These are phyloP conservation scores for Bryoerythrophyllum caledonicum DNA, from an alignment of 225 moss, liverwort and hornwort species.

Conservation along the genomic window DNA sequence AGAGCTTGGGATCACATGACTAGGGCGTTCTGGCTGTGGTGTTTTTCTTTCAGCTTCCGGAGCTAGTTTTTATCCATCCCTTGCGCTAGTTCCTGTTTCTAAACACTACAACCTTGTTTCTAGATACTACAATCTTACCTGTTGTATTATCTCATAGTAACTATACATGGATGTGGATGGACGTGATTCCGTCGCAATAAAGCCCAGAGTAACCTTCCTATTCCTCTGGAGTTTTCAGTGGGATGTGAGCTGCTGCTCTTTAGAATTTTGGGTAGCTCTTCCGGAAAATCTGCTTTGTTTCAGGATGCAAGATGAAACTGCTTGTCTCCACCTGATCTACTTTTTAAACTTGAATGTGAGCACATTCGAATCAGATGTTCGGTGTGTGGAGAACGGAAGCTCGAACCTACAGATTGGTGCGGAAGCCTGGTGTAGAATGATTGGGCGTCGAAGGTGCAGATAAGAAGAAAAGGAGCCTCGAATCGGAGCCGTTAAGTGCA, in stretches of 20 bases:
- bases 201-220: constrained; percentile 8
- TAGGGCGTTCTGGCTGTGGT: neutral
- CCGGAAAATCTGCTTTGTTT: neutral
- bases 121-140: neutral
- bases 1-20: constrained; percentile 31
- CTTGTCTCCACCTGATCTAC: neutral
- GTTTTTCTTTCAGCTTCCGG: constrained; percentile 18
- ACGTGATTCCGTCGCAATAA: constrained; percentile 31
- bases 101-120: constrained; percentile 2
- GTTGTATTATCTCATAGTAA: neutral
- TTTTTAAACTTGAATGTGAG: neutral
- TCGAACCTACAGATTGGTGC: neutral
- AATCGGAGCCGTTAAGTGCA: constrained; percentile 23
- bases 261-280: neutral
- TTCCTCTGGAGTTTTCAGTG: constrained; percentile 10
- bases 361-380: neutral
- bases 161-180: constrained; percentile 12
- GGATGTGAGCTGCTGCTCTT: neutral
- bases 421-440: constrained; percentile 18
- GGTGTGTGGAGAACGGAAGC: neutral
- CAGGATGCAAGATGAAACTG: constrained; percentile 6
- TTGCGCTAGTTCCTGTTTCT: constrained; percentile 14
- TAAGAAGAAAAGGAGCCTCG: constrained; percentile 16
- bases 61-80: constrained; percentile 39
- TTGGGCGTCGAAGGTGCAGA: constrained; percentile 27